Evolutionary conservation across 2,329 filamentous ascomycete species (phyloP), one percentile per base, ranked within the genome.

Genomic region (Phaeosphaeriaceae sp.): DNA sequence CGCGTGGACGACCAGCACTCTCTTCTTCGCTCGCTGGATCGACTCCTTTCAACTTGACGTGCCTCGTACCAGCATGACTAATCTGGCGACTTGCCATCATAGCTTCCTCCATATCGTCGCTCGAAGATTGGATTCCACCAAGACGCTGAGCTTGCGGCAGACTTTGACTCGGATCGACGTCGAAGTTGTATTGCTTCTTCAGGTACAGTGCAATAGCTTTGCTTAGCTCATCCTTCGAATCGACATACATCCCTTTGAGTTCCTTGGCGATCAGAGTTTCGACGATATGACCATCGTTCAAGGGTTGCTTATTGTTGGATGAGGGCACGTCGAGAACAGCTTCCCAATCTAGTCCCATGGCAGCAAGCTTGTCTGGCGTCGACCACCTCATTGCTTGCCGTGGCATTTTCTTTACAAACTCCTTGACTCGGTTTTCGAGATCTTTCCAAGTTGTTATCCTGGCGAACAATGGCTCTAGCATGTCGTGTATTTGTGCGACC

Each of bases 301-400:
- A 53, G 31, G 57, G 36, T 22, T 62, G 61, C 5, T 53, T 33
- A 33, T 48, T 50, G 36, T 10, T 51, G 42, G 21, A 48, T 20
- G 40, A n/a, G 9, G 62, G 63, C 15, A 60, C 48, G 13, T 41
- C 53, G 5, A 69, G 56, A 1, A 27, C 56, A 7, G 63, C 60
- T 9, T 52, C 46, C 48, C 58, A 59, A 46, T 56, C 45, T 21
- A 74, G 25, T 1, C 66, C 69, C 62, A 72, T 65, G 11, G 70
- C 71, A 7, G 71, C 70, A 17, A 72, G 56, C 11, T 57, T 53
- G 17, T 71, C 69, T 42, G 49, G 47, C 9, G 21, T 44, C 1
- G 60, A 56, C 71, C 70, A 73, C 10, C 50, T 48, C 19, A 63
- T 63, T 46, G 65, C 69, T n/a, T 62, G 67, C 13, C 64, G 21